phyloP scores from a whole-genome alignment of 2,329 filamentous ascomycete species.

The Epichloe elymi region DNA sequence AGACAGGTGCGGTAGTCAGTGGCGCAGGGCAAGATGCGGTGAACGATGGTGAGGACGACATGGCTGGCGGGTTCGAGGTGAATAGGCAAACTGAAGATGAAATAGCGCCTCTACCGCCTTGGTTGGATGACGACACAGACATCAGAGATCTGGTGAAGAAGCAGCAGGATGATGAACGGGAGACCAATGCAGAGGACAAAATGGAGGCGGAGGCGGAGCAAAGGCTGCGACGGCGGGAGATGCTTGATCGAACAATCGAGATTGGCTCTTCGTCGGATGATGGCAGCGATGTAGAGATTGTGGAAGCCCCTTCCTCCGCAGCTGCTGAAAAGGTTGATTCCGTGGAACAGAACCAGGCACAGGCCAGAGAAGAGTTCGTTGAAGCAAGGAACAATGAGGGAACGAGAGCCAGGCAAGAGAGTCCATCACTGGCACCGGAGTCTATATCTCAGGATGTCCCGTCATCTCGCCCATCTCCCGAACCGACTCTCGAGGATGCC shows the following conservation, averaged over 20 bases:
- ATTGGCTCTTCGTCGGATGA: constrained; percentile 50
- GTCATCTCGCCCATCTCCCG: constrained; percentile 7
- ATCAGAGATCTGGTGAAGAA: constrained; percentile 50
- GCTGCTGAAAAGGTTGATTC: constrained; percentile 5
- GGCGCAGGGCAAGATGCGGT: constrained; percentile 11
- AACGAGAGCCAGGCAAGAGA: neutral
- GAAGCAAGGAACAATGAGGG: neutral
- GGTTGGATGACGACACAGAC: constrained; percentile 54
- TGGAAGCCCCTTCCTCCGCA: constrained; percentile 32
- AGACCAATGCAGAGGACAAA: constrained; percentile 52
- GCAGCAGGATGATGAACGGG: constrained; percentile 40
- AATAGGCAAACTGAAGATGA: constrained; percentile 27
- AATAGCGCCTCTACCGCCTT: constrained; percentile 57
- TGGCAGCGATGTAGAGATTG: constrained; percentile 42
- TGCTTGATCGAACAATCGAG: constrained; percentile 40
- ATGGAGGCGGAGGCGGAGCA: constrained; percentile 44
- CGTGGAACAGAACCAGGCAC: constrained; percentile 1
- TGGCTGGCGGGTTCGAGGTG: constrained; percentile 54
- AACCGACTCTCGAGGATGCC: neutral
- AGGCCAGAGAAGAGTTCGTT: constrained; percentile 4
- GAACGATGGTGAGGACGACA: constrained; percentile 30
- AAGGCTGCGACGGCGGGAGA: constrained; percentile 27
- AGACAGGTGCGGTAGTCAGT: constrained; percentile 9
- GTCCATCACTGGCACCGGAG: constrained; percentile 8
- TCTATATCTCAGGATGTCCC: constrained; percentile 25